These are phyloP conservation scores for Lojkania enalia DNA, from an alignment of 2,329 filamentous ascomycete species.

Conservation along the genomic window DNA sequence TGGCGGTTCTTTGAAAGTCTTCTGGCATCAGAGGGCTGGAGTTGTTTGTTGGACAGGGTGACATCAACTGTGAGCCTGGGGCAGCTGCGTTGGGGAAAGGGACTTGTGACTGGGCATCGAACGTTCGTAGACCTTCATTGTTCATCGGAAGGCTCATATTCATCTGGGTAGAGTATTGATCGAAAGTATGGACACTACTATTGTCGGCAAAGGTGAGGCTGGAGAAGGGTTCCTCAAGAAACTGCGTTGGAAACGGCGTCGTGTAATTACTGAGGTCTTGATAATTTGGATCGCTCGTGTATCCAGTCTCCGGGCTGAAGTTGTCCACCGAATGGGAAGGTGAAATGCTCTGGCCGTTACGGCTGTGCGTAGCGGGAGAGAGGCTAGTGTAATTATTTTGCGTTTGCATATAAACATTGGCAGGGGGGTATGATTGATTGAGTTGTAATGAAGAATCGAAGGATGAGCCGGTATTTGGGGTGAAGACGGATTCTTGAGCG, in stretches of 20 bases:
- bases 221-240: conserved; percentile 34
- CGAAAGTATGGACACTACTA: conserved; percentile 24
- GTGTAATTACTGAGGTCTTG: conserved; percentile 37
- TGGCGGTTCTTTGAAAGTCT: conserved; percentile 23
- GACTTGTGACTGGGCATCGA: conserved; percentile 33
- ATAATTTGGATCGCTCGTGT: conserved; percentile 39
- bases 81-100: conserved; percentile 22
- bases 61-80: conserved; percentile 38
- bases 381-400: conserved; percentile 33
- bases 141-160: conserved; percentile 34
- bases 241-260: conserved; percentile 16
- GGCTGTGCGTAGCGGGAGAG: conserved; percentile 33
- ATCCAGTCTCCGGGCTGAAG: conserved; percentile 40
- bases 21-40: conserved; percentile 43
- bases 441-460: conserved; percentile 42
- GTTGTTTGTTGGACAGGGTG: conserved; percentile 40
- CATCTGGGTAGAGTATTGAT: conserved; percentile 26
- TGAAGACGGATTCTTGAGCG: conserved; percentile 35
- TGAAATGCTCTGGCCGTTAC: conserved; percentile 38
- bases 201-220: conserved; percentile 33
- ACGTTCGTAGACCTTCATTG: conserved; percentile 30
- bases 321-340: conserved; percentile 45
- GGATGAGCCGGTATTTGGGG: conserved; percentile 36
- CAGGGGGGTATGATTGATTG: conserved; percentile 35
- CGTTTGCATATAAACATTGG: conserved; percentile 28